Evolutionary conservation across 768 basidiomycete species (phyloP).

Genomic region (Auriscalpium microsporum): DNA sequence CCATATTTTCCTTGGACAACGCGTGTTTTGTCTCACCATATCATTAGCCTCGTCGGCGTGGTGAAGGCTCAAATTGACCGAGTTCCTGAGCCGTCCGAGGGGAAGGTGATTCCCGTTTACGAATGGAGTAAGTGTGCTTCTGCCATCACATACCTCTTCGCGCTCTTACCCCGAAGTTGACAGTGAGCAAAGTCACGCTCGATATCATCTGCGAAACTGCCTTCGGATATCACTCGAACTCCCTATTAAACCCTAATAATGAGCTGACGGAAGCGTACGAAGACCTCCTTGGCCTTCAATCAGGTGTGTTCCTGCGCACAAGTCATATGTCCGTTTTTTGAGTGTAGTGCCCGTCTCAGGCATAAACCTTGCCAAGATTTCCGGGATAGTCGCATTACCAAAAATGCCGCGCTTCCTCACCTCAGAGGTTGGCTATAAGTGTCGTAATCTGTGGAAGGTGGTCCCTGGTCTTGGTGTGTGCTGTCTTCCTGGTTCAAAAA

Average conservation of each 20-base stretch:
- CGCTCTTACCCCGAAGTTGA: neutral
- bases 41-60: neutral
- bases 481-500: too few species aligned
- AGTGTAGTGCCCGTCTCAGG: neutral
- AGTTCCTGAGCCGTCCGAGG: neutral
- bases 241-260: slow-evolving; percentile 10
- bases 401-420: neutral
- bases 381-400: neutral
- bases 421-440: neutral
- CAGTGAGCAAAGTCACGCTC: slow-evolving; percentile 13
- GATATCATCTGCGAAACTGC: slow-evolving; percentile 18
- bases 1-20: neutral
- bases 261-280: slow-evolving; percentile 13
- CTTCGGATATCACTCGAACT: slow-evolving; percentile 13
- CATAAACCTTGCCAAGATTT: neutral
- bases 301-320: neutral
- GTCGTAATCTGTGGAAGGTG: neutral
- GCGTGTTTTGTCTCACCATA: neutral
- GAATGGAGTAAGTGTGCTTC: slow-evolving; percentile 9
- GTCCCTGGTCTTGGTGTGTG: neutral
- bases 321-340: too few species aligned
- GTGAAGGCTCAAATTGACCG: neutral
- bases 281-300: slow-evolving; percentile 9
- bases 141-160: neutral
- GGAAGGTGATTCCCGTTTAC: slow-evolving; percentile 9